These are phyloP conservation scores for Podaxis pistillaris DNA, from an alignment of 768 basidiomycete genomes.

Conservation along the genomic window DNA sequence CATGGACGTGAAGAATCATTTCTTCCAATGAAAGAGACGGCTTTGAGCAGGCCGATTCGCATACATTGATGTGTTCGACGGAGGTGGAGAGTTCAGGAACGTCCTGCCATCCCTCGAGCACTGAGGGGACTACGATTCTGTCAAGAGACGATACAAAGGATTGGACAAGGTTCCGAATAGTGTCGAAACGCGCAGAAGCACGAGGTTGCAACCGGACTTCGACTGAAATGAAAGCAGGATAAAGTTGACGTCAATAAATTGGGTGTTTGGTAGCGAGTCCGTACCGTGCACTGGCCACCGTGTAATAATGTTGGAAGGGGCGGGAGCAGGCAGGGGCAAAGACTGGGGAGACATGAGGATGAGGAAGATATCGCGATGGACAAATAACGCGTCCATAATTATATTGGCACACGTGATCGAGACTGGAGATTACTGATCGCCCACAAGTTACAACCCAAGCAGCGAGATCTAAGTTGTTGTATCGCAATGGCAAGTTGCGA, in stretches of 20 bases:
- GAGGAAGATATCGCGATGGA: conserved; percentile 14
- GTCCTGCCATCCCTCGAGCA: conserved; percentile 77
- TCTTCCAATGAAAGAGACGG: conserved; percentile 53
- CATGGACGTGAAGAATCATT: conserved; percentile 73
- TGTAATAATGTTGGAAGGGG: neutral
- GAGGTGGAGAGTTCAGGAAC: conserved; percentile 67
- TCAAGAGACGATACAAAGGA: conserved; percentile 57
- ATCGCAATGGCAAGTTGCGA: conserved; percentile 10
- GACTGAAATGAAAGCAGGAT: conserved; percentile 42
- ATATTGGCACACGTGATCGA: conserved; percentile 32
- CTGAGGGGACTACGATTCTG: conserved; percentile 67
- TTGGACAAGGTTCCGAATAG: conserved; percentile 63
- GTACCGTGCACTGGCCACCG: conserved; percentile 71
- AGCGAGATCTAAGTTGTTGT: neutral
- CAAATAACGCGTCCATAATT: conserved; percentile 54
- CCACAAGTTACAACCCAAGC: neutral
- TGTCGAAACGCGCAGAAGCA: conserved; percentile 73
- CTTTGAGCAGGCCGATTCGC: conserved; percentile 66
- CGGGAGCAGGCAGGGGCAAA: neutral
- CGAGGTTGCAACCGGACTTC: conserved; percentile 76
- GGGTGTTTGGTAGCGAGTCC: conserved; percentile 13
- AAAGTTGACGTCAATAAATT: neutral
- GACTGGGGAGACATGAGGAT: conserved; percentile 3
- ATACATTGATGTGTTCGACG: conserved; percentile 73
- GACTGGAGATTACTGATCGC: neutral